phyloP scores from a whole-genome alignment of 768 basidiomycete species.

The Holtermannia corniformis region DNA sequence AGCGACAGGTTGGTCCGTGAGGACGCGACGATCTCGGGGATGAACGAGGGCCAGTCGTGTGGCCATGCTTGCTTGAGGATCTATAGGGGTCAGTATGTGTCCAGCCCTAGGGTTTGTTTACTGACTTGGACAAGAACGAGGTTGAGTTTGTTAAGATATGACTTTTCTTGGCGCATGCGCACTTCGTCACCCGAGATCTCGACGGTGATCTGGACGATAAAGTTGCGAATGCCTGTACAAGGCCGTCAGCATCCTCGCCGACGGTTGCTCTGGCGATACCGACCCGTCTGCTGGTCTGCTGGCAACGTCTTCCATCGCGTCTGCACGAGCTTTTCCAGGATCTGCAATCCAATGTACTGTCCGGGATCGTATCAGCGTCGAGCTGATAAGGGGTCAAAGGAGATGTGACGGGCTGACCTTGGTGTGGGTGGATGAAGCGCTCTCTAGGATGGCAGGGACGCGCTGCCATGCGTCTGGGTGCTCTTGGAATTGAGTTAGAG shows the following conservation, averaged over 20 bases:
- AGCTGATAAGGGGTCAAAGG: neutral
- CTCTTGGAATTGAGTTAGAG: constrained; percentile 92
- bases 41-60: constrained; percentile 97
- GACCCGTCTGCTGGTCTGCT: constrained; percentile 83
- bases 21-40: constrained; percentile 90
- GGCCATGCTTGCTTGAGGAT: constrained; percentile 99
- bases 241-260: neutral
- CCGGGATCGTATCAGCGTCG: constrained; percentile 2
- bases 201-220: constrained; percentile 84
- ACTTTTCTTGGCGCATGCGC: constrained; percentile 78
- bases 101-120: constrained; percentile 6
- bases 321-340: constrained; percentile 86
- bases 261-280: constrained; percentile 25
- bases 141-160: constrained; percentile 80
- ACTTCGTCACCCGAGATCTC: constrained; percentile 87
- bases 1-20: constrained; percentile 91
- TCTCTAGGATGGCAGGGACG: constrained; percentile 86
- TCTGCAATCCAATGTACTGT: constrained; percentile 93
- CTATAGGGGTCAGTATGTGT: constrained; percentile 44
- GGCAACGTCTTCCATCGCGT: constrained; percentile 95
- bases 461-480: constrained; percentile 93
- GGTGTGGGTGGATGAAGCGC: constrained; percentile 70
- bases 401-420: constrained; percentile 42
- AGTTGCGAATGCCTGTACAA: constrained; percentile 88
- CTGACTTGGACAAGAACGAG: constrained; percentile 84